Base-by-base conservation (phyloP, 768 basidiomycete genomes). In the Russula emetica region DNA sequence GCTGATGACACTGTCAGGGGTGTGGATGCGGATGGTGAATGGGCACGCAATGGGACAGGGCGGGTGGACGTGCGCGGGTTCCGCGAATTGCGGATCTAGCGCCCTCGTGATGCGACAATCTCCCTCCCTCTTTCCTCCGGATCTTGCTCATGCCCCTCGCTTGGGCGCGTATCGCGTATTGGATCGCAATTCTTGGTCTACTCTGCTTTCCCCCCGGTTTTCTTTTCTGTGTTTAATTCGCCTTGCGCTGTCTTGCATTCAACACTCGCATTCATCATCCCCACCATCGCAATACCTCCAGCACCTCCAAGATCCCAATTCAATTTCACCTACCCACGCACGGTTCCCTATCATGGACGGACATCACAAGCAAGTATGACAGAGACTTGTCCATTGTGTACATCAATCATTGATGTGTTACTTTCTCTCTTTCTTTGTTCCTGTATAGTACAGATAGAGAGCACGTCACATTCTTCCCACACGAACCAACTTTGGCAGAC, bases 31-130 rank as follows among this genome's bases (percentile, higher is more conserved):
- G 75, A 76, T 20, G 78, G 75, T 16, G 83, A 81, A 71, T 90
- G 88, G 88, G 76, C 74, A 70, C 79, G 75, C 72, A 90, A 87
- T 74, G 88, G 88, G 66, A 81, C 83, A 36, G 88, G 88, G 56
- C 76, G 88, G 70, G 73, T 90, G 63, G 88, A 90, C 72, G 87
- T 90, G 58, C 78, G 88, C 58, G 88, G 88, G 58, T 90, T 90
- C 73, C 77, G 87, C 68, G 89, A 90, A 76, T 72, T 90, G 73
- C 87, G 82, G 81, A 90, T 90, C 66, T 84, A 63, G 58, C n/a
- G 11, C 32, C 28, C 3, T 9, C 38, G 7, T 16, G 22, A 20
- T 32, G 22, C 34, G n/a, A 36, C n/a, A 36, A 24, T 2, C 13
- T n/a, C 34, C 24, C 18, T 20, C 18, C 13, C 1, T 18, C 20